phyloP scores from a whole-genome alignment of 2,329 filamentous ascomycete genomes.

The Clarireedia paspali region DNA sequence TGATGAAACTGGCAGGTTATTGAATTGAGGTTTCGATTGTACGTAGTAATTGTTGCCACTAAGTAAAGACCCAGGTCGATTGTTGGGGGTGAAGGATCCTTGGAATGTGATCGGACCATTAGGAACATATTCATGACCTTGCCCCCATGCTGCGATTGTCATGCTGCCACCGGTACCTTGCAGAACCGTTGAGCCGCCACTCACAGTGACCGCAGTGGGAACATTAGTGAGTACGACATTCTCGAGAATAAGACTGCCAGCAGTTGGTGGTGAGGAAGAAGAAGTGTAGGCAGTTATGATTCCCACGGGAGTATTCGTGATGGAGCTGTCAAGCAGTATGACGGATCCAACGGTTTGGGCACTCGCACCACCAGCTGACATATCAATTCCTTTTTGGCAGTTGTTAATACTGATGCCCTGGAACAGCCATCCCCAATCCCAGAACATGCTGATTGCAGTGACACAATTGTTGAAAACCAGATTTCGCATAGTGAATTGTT shows the following conservation, averaged over 20 bases:
- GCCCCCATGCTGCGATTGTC: conserved; percentile 63
- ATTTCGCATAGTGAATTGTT: conserved; percentile 57
- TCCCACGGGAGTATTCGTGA: conserved; percentile 42
- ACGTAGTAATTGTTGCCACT: conserved; percentile 39
- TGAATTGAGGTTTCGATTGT: conserved; percentile 49
- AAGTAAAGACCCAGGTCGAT: conserved; percentile 37
- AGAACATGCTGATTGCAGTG: neutral
- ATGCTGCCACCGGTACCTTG: conserved; percentile 57
- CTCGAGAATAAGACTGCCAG: conserved; percentile 73
- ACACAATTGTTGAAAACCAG: conserved; percentile 35
- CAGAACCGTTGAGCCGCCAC: conserved; percentile 47
- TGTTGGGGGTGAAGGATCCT: conserved; percentile 36
- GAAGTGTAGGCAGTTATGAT: conserved; percentile 42
- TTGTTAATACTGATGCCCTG: conserved; percentile 44
- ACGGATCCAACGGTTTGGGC: conserved; percentile 47
- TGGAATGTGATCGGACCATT: conserved; percentile 34
- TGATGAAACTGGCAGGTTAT: conserved; percentile 29
- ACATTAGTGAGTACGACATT: conserved; percentile 74
- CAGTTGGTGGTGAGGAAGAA: conserved; percentile 51
- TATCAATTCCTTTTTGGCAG: conserved; percentile 44
- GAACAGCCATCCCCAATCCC: conserved; percentile 51
- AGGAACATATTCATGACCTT: conserved; percentile 65
- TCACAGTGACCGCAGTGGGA: conserved; percentile 51
- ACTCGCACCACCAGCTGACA: conserved; percentile 35
- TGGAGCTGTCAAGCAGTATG: conserved; percentile 46